phyloP scores from a whole-genome alignment of 1,284 basidiomycete genomes.

The Sporisorium scitamineum region DNA sequence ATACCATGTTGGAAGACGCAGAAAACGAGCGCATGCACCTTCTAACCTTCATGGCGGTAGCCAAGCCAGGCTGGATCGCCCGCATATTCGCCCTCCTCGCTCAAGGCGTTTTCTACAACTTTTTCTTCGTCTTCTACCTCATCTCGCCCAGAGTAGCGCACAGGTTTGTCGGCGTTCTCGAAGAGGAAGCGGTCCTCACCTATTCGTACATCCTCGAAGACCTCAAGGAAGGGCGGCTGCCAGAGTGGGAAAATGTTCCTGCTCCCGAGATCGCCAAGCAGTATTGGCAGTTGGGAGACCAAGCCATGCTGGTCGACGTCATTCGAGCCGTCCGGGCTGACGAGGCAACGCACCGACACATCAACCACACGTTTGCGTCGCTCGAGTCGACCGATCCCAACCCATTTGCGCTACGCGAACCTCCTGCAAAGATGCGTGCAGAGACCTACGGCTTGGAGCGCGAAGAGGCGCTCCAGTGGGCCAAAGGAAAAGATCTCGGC shows the following conservation, averaged over 20 bases:
- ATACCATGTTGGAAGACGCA: slow-evolving; percentile 60
- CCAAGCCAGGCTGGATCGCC: slow-evolving; percentile 46
- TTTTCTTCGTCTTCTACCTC: slow-evolving; percentile 77
- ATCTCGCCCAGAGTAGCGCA: slow-evolving; percentile 86
- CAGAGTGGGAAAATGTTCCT: slow-evolving; percentile 79
- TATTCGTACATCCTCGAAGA: slow-evolving; percentile 82
- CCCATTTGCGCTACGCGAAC: slow-evolving; percentile 52
- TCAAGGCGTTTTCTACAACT: slow-evolving; percentile 70
- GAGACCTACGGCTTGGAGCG: slow-evolving; percentile 50
- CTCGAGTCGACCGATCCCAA: slow-evolving; percentile 52
- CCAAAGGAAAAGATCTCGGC: slow-evolving; percentile 17
- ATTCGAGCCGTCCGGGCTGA: slow-evolving; percentile 91
- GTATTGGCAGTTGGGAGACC: slow-evolving; percentile 83
- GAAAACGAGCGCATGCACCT: slow-evolving; percentile 64
- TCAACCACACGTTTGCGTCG: slow-evolving; percentile 60
- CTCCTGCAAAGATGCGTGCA: slow-evolving; percentile 43
- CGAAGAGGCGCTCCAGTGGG: slow-evolving; percentile 55
- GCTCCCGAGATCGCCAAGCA: slow-evolving; percentile 87
- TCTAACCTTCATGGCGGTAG: slow-evolving; percentile 44
- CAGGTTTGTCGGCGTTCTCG: slow-evolving; percentile 92
- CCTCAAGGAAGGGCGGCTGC: slow-evolving; percentile 84
- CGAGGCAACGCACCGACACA: slow-evolving; percentile 73
- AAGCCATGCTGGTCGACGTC: slow-evolving; percentile 86
- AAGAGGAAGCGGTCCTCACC: slow-evolving; percentile 87
- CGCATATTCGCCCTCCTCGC: slow-evolving; percentile 67